Percentiles rank a stretch among this genome's conserved stretches.
These are phyloP conservation scores for Microbotryum saponariae DNA, from an alignment of 1,284 basidiomycete genomes.

Conservation along the genomic window DNA sequence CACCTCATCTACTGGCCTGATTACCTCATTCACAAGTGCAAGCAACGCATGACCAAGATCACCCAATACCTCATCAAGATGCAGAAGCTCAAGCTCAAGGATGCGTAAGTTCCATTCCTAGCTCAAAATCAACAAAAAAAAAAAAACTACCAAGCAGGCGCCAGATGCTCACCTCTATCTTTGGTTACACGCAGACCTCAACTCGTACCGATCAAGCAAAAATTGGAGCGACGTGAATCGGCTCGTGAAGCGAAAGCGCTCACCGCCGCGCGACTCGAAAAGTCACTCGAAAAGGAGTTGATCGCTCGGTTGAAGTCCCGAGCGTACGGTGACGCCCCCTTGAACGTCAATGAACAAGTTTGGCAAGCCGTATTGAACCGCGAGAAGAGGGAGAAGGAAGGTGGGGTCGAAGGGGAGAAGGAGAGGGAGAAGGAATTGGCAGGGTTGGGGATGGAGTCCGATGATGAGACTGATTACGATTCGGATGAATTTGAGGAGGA, in stretches of 20 bases:
- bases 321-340: conserved; percentile 92
- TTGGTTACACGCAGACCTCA: conserved; percentile 57
- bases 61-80: conserved; percentile 99
- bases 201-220: conserved; percentile 92
- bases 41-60: conserved; percentile 97
- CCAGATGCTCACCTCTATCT: neutral
- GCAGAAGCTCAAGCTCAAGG: conserved; percentile 76
- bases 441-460: conserved; percentile 46
- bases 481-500: conserved; percentile 53
- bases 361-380: conserved; percentile 85
- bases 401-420: conserved; percentile 29
- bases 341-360: conserved; percentile 96
- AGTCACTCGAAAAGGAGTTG: conserved; percentile 90
- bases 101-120: too few relatives aligned
- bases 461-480: conserved; percentile 49
- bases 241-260: conserved; percentile 92
- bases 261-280: conserved; percentile 86
- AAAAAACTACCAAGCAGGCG: neutral
- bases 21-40: conserved; percentile 96
- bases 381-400: conserved; percentile 44
- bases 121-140: too few relatives aligned
- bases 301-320: conserved; percentile 91
- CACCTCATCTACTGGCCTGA: conserved; percentile 97
- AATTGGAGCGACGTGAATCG: conserved; percentile 88
- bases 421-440: conserved; percentile 47